Evolutionary conservation across 106 monocot species (phyloP).

Genomic region (Vanilla planifolia): DNA sequence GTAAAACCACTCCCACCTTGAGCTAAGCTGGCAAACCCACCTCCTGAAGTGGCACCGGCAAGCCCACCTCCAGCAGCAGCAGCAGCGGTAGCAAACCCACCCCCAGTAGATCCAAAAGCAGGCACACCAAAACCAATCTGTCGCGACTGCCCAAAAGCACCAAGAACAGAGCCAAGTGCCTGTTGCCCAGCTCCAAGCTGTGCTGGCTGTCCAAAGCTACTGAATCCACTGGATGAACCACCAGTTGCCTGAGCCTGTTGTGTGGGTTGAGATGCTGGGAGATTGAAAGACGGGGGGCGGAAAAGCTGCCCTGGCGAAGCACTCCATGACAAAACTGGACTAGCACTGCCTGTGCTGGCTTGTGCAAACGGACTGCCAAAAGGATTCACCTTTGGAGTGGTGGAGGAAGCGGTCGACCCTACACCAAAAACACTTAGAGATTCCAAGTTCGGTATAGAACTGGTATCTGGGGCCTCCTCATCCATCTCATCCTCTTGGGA

Average conservation of each 20-base stretch:
- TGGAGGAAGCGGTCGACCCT: constrained; percentile 36
- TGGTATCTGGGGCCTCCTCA: constrained; percentile 68
- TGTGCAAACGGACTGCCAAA: constrained; percentile 64
- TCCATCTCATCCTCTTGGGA: constrained; percentile 94
- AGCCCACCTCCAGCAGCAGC: constrained; percentile 21
- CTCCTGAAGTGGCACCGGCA: constrained; percentile 25
- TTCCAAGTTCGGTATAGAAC: constrained; percentile 29
- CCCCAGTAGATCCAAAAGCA: constrained; percentile 22
- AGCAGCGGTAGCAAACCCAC: constrained; percentile 21
- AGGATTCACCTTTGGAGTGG: constrained; percentile 57
- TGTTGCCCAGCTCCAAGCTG: constrained; percentile 74
- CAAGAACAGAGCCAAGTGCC: constrained; percentile 85
- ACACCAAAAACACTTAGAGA: constrained; percentile 59
- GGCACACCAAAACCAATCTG: constrained; percentile 48
- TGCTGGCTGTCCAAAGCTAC: constrained; percentile 83
- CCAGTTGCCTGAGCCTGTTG: constrained; percentile 37
- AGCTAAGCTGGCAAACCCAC: constrained; percentile 13
- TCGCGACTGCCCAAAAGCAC: constrained; percentile 78
- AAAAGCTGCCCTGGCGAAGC: constrained; percentile 64
- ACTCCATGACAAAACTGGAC: constrained; percentile 30
- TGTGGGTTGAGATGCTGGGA: constrained; percentile 56
- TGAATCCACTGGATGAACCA: constrained; percentile 40
- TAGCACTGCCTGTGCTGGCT: constrained; percentile 18
- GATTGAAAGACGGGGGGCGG: constrained; percentile 74
- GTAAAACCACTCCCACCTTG: constrained; percentile 20